Evolutionary conservation across 495 filamentous ascomycete genomes (phyloP).

Genomic region (Talaromyces thailandensis): DNA sequence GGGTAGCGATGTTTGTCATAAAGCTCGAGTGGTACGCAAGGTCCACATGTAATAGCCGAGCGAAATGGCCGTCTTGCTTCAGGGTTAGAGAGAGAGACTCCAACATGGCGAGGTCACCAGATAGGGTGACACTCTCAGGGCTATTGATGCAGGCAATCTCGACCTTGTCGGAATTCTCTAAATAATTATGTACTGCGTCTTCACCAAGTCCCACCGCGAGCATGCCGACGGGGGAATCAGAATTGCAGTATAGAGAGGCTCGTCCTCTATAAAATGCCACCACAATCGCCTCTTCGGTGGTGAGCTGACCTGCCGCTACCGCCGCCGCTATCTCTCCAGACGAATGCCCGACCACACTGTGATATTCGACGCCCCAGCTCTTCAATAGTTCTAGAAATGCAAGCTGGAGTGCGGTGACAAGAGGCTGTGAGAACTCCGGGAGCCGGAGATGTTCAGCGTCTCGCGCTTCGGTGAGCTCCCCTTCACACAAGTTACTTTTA

Average conservation of each 20-base stretch:
- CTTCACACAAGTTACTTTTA: slow-evolving; percentile 34
- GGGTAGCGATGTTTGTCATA: slow-evolving; percentile 30
- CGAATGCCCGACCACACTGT: slow-evolving; percentile 33
- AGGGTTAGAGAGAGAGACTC: slow-evolving; percentile 2
- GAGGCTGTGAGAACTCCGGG: slow-evolving; percentile 14
- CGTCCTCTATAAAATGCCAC: not conserved
- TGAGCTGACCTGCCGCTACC: slow-evolving; percentile 41
- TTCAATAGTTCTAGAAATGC: slow-evolving; percentile 12
- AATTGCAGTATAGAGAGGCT: not conserved
- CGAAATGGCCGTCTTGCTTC: slow-evolving; percentile 25
- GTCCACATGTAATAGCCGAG: slow-evolving; percentile 39
- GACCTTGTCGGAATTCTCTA: slow-evolving; percentile 5
- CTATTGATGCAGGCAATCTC: slow-evolving; percentile 21
- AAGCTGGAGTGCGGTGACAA: slow-evolving; percentile 16
- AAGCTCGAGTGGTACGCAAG: slow-evolving; percentile 49
- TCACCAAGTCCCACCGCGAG: slow-evolving; percentile 31
- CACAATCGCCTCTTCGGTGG: not conserved
- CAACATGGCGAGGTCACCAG: slow-evolving; percentile 14
- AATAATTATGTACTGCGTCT: slow-evolving; percentile 18
- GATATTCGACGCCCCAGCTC: slow-evolving; percentile 11
- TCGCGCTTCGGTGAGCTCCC: slow-evolving; percentile 10
- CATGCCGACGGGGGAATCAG: slow-evolving; percentile 17
- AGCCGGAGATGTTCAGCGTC: slow-evolving; percentile 11
- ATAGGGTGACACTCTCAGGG: slow-evolving; percentile 18
- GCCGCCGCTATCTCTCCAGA: slow-evolving; percentile 50